phyloP scores from a whole-genome alignment of 805 yeast genomes.

The Priceomyces medius region DNA sequence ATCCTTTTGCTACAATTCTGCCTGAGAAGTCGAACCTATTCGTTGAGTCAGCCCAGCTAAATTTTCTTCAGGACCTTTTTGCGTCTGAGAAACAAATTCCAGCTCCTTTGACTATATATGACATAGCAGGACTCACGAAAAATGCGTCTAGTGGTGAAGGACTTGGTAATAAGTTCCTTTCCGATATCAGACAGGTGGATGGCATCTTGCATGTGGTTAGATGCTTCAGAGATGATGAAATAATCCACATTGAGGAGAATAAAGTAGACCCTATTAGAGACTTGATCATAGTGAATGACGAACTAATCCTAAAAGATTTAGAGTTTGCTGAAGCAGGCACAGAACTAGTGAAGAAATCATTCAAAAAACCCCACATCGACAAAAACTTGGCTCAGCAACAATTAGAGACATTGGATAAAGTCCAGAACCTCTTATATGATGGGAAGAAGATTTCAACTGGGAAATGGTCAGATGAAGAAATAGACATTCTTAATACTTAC shows the following conservation, averaged over 20 bases:
- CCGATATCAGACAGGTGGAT: constrained; percentile 69
- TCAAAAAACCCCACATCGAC: constrained; percentile 29
- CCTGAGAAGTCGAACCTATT: constrained; percentile 63
- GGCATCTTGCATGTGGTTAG: constrained; percentile 70
- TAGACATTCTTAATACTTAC: constrained; percentile 64
- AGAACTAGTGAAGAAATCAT: constrained; percentile 27
- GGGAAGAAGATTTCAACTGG: constrained; percentile 62
- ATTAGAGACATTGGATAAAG: constrained; percentile 27
- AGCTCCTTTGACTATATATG: constrained; percentile 57
- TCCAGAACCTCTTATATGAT: constrained; percentile 36
- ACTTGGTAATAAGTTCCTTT: constrained; percentile 69
- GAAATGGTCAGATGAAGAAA: constrained; percentile 63
- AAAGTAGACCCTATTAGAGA: constrained; percentile 63
- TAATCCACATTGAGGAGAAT: constrained; percentile 62
- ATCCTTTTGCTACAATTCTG: constrained; percentile 76
- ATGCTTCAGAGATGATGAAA: constrained; percentile 61
- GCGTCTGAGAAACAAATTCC: constrained; percentile 52
- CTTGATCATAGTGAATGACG: constrained; percentile 61
- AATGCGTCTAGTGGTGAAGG: constrained; percentile 68
- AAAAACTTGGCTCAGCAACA: constrained; percentile 26
- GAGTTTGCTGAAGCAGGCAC: constrained; percentile 58
- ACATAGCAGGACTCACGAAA: constrained; percentile 68
- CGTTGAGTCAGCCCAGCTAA: constrained; percentile 52
- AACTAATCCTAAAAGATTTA: constrained; percentile 57
- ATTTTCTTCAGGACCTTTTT: constrained; percentile 47